Percentiles rank a stretch among this genome's conserved stretches.
phyloP scores from a whole-genome alignment of 768 basidiomycete species.

The Udeniomyces megalosporus region DNA sequence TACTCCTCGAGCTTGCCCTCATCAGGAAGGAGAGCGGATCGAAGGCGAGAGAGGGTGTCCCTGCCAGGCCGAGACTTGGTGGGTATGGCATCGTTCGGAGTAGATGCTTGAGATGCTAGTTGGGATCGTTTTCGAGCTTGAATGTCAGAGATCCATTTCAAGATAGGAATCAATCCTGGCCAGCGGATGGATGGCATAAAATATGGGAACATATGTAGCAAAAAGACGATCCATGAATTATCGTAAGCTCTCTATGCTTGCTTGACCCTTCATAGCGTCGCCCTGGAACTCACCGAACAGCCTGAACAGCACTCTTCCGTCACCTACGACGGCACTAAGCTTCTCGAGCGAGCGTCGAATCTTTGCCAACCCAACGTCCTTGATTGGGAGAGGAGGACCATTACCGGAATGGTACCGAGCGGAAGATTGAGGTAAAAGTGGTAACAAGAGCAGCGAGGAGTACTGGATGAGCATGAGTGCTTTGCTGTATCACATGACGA shows the following conservation, averaged over 20 bases:
- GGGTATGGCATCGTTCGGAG: too few relatives aligned
- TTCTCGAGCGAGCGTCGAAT: background rate
- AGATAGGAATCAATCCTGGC: conserved; percentile 10
- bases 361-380: background rate
- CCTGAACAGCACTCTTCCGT: conserved; percentile 1
- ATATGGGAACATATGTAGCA: too few relatives aligned
- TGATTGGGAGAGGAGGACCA: background rate
- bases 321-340: background rate
- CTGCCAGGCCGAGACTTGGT: too few relatives aligned
- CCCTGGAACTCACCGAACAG: conserved; percentile 3
- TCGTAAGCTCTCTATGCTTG: background rate
- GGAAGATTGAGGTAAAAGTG: conserved; percentile 4
- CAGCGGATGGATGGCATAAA: background rate
- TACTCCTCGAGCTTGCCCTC: conserved; percentile 18
- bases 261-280: background rate
- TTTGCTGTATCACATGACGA: background rate
- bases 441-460: background rate
- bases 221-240: too few relatives aligned
- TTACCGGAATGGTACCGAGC: background rate
- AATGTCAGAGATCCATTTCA: conserved; percentile 3
- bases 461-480: conserved; percentile 15
- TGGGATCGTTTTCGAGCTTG: too few relatives aligned
- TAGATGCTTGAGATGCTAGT: too few relatives aligned
- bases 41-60: too few relatives aligned
- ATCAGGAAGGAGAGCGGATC: background rate